Evolutionary conservation across 257 asterid species (phyloP), one percentile per base, ranked within the genome.

Genomic region (Nicotiana knightiana): DNA sequence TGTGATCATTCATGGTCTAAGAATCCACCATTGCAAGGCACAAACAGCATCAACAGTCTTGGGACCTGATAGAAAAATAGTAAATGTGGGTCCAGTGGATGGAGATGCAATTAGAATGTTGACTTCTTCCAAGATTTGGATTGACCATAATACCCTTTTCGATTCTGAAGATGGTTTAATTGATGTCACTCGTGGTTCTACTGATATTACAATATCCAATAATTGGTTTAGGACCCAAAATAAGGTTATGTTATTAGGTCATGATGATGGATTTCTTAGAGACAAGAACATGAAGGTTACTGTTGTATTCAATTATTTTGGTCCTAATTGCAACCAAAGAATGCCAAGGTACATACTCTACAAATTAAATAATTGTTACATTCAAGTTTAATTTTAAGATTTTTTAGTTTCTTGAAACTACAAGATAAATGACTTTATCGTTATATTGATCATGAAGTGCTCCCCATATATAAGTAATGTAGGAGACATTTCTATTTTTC

Each of bases 201-300:
- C 97, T 1, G 84, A 83, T 39, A 84, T 94, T 84, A 93, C 97
- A 3, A 92, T 94, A 77, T 88, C 98, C 0, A 94, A 92, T 86
- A 94, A 94, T 32, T 88, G 95, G 97, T 93, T 94, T 57, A 90
- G 88, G 83, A 76, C 78, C 46, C 98, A 94, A 46, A 73, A 93
- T 26, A 93, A 94, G 86, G 98, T 94, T 61, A 94, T 94, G 98
- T 91, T 94, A 15, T 65, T 94, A 67, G 97, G 98, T 1, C 98
- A 94, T 77, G 90, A 93, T 13, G 97, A 94, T 79, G 97, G 97
- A 7, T 93, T 55, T 37, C 51, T 63, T 12, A 75, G 93, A 24
- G 97, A 94, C 84, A 85, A 46, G 85, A 62, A 90, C 85, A 94
- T 94, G 98, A 93, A 85, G 86, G 93, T 94, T 58, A 94, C 97